phyloP scores from a whole-genome alignment of 345 rosid species.

The Turnera subulata region DNA sequence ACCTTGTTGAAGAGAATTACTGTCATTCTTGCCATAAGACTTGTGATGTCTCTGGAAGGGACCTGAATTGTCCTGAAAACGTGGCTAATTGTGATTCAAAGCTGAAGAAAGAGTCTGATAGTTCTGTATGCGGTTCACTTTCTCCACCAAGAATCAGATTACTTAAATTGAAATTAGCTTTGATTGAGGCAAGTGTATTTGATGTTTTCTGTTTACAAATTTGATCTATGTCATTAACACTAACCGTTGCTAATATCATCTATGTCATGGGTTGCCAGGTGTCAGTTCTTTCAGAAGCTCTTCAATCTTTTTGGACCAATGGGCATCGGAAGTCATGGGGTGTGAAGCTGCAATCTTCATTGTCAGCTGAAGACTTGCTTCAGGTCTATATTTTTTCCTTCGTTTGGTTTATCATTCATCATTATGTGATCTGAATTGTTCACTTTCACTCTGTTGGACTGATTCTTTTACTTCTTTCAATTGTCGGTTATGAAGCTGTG shows the following conservation, averaged over 20 bases:
- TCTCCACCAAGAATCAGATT: constrained; percentile 55
- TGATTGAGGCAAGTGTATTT: constrained; percentile 53
- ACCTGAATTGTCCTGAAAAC: constrained; percentile 44
- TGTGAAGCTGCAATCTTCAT: constrained; percentile 50
- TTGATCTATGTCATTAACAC: constrained; percentile 2
- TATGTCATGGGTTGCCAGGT: constrained; percentile 40
- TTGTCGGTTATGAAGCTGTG: too few species aligned
- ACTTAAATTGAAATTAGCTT: constrained; percentile 60
- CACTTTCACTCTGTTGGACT: too few species aligned
- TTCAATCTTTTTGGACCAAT: constrained; percentile 61
- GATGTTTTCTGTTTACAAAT: neutral
- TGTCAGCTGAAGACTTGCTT: constrained; percentile 52
- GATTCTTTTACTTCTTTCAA: too few species aligned
- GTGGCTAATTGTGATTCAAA: constrained; percentile 31
- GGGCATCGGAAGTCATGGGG: constrained; percentile 58
- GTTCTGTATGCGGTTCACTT: constrained; percentile 23
- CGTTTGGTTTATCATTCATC: neutral
- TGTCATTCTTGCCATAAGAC: constrained; percentile 54
- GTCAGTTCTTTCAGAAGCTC: constrained; percentile 64
- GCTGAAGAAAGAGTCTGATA: constrained; percentile 18
- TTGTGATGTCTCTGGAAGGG: constrained; percentile 20
- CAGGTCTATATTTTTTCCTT: constrained; percentile 41
- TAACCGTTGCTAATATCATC: constrained; percentile 1
- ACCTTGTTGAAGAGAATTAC: constrained; percentile 32
- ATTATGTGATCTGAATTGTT: too few species aligned